Evolutionary conservation across 805 yeast genomes (phyloP).

Genomic region (Starmerella khaoyaiensis): DNA sequence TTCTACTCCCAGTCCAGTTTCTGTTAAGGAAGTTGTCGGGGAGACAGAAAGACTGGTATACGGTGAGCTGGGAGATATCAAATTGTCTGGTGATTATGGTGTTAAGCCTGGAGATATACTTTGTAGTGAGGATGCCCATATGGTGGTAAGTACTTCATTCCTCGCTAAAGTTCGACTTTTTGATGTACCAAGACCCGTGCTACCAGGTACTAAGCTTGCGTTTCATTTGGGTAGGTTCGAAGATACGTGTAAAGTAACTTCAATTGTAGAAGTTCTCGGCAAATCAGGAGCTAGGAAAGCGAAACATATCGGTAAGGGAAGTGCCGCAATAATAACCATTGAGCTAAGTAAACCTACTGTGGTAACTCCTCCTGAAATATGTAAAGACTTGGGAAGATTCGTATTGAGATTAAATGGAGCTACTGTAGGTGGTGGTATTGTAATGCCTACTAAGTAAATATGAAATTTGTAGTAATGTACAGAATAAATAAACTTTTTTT

Average conservation of each 20-base stretch:
- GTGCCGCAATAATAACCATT: slow-evolving; percentile 45
- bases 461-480: no score
- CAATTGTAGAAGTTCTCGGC: slow-evolving; percentile 31
- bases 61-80: slow-evolving; percentile 44
- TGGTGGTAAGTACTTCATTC: slow-evolving; percentile 38
- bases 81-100: slow-evolving; percentile 32
- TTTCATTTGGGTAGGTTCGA: slow-evolving; percentile 64
- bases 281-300: slow-evolving; percentile 33
- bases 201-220: slow-evolving; percentile 68
- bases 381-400: slow-evolving; percentile 47
- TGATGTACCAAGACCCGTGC: slow-evolving; percentile 54
- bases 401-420: slow-evolving; percentile 57
- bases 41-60: slow-evolving; percentile 34
- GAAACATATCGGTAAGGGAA: slow-evolving; percentile 49
- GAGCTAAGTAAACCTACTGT: slow-evolving; percentile 41
- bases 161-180: slow-evolving; percentile 51
- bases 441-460: no score
- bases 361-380: slow-evolving; percentile 36
- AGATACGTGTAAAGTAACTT: slow-evolving; percentile 52
- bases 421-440: slow-evolving; percentile 55
- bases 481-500: no score
- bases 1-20: neutral
- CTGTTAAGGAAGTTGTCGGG: slow-evolving; percentile 17
- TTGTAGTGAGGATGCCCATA: slow-evolving; percentile 36
- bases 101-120: slow-evolving; percentile 58